Percentiles rank a stretch among this genome's conserved stretches.
These are phyloP conservation scores for Penstemon barbatus DNA, from an alignment of 257 asterid genomes.

Conservation along the genomic window DNA sequence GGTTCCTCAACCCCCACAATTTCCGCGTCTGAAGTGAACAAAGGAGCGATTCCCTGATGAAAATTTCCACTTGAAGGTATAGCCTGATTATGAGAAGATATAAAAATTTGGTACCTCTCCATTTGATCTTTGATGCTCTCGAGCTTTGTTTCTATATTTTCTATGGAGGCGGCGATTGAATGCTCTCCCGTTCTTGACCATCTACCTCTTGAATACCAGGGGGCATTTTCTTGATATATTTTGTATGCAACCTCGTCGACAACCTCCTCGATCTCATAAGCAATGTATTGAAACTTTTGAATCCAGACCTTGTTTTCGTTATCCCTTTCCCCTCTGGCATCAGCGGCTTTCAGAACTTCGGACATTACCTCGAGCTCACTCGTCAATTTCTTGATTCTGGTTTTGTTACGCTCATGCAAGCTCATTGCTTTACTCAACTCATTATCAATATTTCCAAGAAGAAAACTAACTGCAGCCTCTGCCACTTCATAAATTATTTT, in stretches of 20 bases:
- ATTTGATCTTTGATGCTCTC: neutral
- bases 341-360: neutral
- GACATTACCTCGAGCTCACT: neutral
- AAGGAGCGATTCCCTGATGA: neutral
- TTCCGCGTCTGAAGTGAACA: constrained; percentile 10
- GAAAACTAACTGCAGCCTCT: neutral
- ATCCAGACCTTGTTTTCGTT: neutral
- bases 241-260: neutral
- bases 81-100: neutral
- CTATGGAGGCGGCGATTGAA: neutral
- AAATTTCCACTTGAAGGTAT: neutral
- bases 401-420: neutral
- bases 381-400: neutral
- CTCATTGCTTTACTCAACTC: neutral
- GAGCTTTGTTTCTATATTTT: neutral
- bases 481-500: neutral
- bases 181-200: neutral
- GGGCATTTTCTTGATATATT: neutral
- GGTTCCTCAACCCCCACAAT: constrained; percentile 26
- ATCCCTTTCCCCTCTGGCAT: neutral
- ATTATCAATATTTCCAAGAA: neutral
- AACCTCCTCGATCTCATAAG: constrained; percentile 4
- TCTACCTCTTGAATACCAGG: neutral
- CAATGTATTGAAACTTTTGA: constrained; percentile 6
- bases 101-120: neutral